These are phyloP conservation scores for Casuarina cunninghamiana DNA, from an alignment of 306 rosid species.

Conservation along the genomic window DNA sequence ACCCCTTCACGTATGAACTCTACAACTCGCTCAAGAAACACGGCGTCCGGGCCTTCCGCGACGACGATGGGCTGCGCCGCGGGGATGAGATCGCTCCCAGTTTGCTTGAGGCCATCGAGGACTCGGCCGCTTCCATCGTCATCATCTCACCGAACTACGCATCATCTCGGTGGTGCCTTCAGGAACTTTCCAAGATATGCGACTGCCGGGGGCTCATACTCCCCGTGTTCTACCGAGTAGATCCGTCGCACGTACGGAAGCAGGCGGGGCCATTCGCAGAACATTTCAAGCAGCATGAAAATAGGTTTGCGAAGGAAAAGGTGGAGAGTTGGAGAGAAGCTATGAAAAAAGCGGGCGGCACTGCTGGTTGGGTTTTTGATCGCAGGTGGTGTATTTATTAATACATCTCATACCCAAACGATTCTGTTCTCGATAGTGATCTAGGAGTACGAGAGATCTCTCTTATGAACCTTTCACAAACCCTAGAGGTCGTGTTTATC, in stretches of 20 bases:
- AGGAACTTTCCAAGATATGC: slow-evolving; percentile 50
- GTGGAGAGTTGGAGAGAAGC: slow-evolving; percentile 46
- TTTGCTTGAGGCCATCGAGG: slow-evolving; percentile 55
- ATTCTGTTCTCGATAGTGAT: too few species aligned
- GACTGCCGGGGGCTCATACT: slow-evolving; percentile 40
- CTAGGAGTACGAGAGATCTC: not conserved
- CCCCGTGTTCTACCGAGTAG: slow-evolving; percentile 50
- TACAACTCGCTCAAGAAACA: slow-evolving; percentile 27
- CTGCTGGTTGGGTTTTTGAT: slow-evolving; percentile 38
- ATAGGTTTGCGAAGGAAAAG: not conserved
- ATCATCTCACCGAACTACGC: slow-evolving; percentile 48
- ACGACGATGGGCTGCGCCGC: slow-evolving; percentile 44
- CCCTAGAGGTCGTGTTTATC: not conserved
- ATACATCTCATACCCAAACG: too few species aligned
- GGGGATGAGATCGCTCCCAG: slow-evolving; percentile 43
- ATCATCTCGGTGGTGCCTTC: slow-evolving; percentile 47
- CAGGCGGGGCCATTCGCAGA: slow-evolving; percentile 45
- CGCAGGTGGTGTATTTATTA: slow-evolving; percentile 1
- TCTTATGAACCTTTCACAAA: not conserved
- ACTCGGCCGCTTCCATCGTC: slow-evolving; percentile 53
- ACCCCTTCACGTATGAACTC: slow-evolving; percentile 27
- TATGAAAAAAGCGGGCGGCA: slow-evolving; percentile 55
- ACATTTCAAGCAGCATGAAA: slow-evolving; percentile 29
- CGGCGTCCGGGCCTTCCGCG: slow-evolving; percentile 44
- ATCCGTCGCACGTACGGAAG: slow-evolving; percentile 49